Conservation (phyloP, 1,284 basidiomycete species). For the Grifola frondosa region DNA sequence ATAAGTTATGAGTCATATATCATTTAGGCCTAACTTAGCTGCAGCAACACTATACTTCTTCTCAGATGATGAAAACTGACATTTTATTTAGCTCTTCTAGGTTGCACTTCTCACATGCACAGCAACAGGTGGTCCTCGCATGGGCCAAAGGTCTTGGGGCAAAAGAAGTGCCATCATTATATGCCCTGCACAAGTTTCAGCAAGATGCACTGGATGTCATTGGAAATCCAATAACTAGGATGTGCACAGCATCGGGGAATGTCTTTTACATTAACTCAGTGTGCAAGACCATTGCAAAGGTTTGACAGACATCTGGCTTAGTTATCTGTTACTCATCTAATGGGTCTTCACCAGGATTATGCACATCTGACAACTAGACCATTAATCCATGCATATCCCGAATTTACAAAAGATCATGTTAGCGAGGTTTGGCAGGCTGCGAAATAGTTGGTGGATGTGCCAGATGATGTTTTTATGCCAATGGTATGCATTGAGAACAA, state of each 20-base stretch:
- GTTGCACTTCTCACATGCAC: slow-evolving; percentile 8
- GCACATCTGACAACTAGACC: background rate
- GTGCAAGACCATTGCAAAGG: background rate
- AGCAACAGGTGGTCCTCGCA: slow-evolving; percentile 7
- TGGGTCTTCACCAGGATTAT: slow-evolving; percentile 13
- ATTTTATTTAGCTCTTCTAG: slow-evolving; percentile 12
- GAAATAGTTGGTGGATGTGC: slow-evolving; percentile 10
- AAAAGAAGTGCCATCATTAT: slow-evolving; percentile 6
- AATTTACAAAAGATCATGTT: background rate
- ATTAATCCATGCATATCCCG: slow-evolving; percentile 4
- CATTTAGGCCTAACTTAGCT: no score
- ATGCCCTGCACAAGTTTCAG: slow-evolving; percentile 8
- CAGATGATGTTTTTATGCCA: slow-evolving; percentile 14
- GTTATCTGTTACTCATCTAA: no score
- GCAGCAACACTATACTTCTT: background rate
- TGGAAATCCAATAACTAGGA: slow-evolving; percentile 2
- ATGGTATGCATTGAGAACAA: slow-evolving; percentile 10
- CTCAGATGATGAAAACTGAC: slow-evolving; percentile 12
- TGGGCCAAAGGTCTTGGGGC: slow-evolving; percentile 12
- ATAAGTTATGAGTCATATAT: no score
- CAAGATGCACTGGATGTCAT: background rate
- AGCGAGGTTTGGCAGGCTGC: slow-evolving; percentile 3
- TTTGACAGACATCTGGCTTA: no score
- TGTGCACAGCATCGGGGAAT: slow-evolving; percentile 2
- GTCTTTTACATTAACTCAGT: slow-evolving; percentile 10